Base-by-base conservation (phyloP, 176 grass and related monocot species). In the Elaeis guineensis region DNA sequence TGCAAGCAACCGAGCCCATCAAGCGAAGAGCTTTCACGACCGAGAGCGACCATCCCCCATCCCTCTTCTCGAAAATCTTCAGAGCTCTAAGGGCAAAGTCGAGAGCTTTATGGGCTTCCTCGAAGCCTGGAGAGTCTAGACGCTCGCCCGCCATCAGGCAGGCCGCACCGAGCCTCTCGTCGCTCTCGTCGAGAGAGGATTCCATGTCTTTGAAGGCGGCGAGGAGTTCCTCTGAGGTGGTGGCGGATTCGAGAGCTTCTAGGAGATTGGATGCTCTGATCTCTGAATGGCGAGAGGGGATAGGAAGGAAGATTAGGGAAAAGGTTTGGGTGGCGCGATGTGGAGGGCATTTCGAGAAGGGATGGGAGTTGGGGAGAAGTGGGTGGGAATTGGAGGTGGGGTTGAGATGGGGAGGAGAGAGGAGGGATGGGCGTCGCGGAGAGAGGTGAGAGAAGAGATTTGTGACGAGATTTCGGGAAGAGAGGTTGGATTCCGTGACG, bases 31-130 rank as follows among this genome's bases (percentile, higher is more conserved):
- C 65, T 69, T 74, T 82, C 25, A 69, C 84, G 21, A 91, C 76
- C 14, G 79, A 64, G 72, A 88, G 39, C 44, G 84, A 85, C 87
- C 87, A 88, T 49, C 87, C 87, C 35, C 87, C 84, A 18, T 80
- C 83, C 32, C 77, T 57, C 51, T 72, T 78, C 56, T 91, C 69
- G 63, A 91, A 80, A 17, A 80, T 69, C 1, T 44, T 69, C 35
- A 91, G 62, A 21, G 78, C 87, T 50, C 59, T 75, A 48, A 91
- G 39, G 56, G 72, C 75, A 60, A 91, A 80, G 35, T 56, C 62
- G 35, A 97, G 67, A 55, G 63, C 84, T 39, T 67, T 72, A 21
- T 85, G 59, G 17, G 83, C 59, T 35, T 97, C 65, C 20, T 56
- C 39, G 16, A 54, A 14, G 14, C 64, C 79, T 6, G 39, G 25